Conservation (phyloP, 768 basidiomycete species). For the Flagelloscypha sp. region DNA sequence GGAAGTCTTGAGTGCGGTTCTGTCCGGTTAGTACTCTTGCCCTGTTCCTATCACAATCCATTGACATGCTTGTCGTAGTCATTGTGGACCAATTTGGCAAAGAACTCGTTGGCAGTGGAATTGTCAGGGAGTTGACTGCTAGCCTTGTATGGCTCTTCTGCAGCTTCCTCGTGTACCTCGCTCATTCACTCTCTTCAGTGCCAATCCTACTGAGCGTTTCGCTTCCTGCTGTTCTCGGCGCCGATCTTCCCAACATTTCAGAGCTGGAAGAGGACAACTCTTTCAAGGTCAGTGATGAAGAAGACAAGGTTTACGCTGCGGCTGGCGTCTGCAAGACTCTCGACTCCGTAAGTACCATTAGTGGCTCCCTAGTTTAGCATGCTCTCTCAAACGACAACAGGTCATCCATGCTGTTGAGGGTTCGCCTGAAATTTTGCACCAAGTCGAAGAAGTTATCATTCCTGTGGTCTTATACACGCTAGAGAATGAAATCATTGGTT, state of each 20-base stretch:
- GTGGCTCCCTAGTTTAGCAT: constrained; percentile 3
- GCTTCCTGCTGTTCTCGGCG: constrained; percentile 31
- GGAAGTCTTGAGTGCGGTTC: constrained; percentile 80
- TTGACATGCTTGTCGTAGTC: constrained; percentile 79
- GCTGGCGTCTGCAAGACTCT: constrained; percentile 88
- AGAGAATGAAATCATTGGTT: constrained; percentile 70
- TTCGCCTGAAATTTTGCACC: constrained; percentile 63
- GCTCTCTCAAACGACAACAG: constrained; percentile 25
- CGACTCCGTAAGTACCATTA: constrained; percentile 44
- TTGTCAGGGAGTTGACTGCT: constrained; percentile 71
- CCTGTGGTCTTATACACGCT: constrained; percentile 73
- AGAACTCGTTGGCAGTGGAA: constrained; percentile 78
- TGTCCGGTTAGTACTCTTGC: too few species aligned
- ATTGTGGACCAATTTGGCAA: constrained; percentile 83
- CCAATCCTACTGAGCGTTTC: constrained; percentile 72
- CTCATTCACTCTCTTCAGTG: constrained; percentile 35
- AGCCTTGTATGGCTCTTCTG: constrained; percentile 49
- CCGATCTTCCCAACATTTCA: constrained; percentile 37
- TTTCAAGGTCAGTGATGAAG: constrained; percentile 48
- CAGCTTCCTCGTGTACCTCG: background rate
- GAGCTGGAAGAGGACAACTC: constrained; percentile 59
- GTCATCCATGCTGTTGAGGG: constrained; percentile 69
- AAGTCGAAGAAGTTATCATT: constrained; percentile 76
- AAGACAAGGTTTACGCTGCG: constrained; percentile 81
- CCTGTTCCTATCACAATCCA: too few species aligned